Conservation (phyloP, 345 rosid species). For the Brassica rapa region DNA sequence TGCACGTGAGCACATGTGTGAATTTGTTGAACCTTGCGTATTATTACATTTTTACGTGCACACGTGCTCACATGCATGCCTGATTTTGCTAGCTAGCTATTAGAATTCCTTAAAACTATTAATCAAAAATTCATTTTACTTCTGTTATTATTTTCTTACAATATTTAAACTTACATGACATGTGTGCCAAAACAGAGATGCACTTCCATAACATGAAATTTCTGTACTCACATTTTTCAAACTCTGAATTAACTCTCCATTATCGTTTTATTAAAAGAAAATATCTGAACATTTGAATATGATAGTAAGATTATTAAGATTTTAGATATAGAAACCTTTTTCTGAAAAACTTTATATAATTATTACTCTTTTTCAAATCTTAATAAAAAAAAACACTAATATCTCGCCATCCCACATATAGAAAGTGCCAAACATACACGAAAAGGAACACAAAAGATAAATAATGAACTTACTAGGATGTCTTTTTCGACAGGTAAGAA, state of each 20-base stretch:
- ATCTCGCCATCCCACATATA: conserved; percentile 1
- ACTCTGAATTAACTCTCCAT: background rate
- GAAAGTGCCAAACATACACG: conserved; percentile 18
- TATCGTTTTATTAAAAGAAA: background rate
- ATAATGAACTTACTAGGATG: conserved; percentile 11
- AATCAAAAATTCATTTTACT: background rate
- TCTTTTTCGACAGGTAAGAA: conserved; percentile 22
- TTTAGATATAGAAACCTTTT: background rate
- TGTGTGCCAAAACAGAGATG: conserved; percentile 16
- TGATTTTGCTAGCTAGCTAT: conserved; percentile 34
- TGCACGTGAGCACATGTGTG: conserved; percentile 92
- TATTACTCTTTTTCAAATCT: conserved; percentile 5
- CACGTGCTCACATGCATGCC: conserved; percentile 80
- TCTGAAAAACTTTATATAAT: background rate
- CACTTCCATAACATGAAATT: background rate
- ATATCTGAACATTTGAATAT: background rate
- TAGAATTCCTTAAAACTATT: background rate
- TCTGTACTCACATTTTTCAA: background rate
- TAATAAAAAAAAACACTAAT: conserved; percentile 7
- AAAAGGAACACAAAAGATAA: conserved; percentile 4
- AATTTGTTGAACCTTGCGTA: conserved; percentile 60
- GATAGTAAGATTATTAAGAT: background rate
- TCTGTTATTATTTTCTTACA: background rate
- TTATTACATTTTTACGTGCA: conserved; percentile 46
- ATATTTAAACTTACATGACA: conserved; percentile 22